Base-by-base conservation (phyloP, 495 filamentous ascomycete genomes). In the Aspergillus egyptiacus region DNA sequence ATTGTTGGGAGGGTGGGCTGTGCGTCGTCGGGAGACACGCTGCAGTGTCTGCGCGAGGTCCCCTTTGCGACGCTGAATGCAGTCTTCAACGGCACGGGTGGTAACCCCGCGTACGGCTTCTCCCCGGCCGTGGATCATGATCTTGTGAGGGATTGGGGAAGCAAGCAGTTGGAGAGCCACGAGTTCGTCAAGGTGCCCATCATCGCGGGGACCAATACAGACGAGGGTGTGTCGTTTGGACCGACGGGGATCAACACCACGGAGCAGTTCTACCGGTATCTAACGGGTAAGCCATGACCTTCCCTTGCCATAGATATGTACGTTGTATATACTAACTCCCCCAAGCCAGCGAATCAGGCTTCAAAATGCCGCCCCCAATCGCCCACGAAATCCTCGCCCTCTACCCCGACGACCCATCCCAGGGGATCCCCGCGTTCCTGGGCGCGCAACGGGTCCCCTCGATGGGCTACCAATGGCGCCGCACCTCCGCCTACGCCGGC, bases 401-500 rank as follows among this genome's bases (percentile, higher is more conserved):
- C 3, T 77, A 79, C 48, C 73, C 75, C 5, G 65, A 77, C 48
- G 59, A 76, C 61, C 73, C 75, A 6, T 64, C 59, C 0, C 51
- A 70, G 15, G 72, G 71, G 14, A 66, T 79, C 34, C 69, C 76
- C 33, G 55, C 63, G 56, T 49, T 67, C 57, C 60, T 76, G 55
- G 61, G 69, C 59, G 31, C 70, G 64, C 15, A 71, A 60, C 58
- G 70, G 55, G 49, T 67, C 13, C 59, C 61, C 6, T 58, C 64
- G n/a, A 57, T 48, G 15, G 64, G 68, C 18, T 53, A 56, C 10
- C 61, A 78, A 56, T 82, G 70, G 66, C 72, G 76, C 13, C 75
- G 80, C 17, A 69, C 69, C 6, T 65, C 69, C 8, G 76, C 78
- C 5, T 77, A 76, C 44, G 66, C 68, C 6, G 79, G 78, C 5